Conservation (phyloP, 2,329 filamentous ascomycete genomes). For the Alternaria solani region DNA sequence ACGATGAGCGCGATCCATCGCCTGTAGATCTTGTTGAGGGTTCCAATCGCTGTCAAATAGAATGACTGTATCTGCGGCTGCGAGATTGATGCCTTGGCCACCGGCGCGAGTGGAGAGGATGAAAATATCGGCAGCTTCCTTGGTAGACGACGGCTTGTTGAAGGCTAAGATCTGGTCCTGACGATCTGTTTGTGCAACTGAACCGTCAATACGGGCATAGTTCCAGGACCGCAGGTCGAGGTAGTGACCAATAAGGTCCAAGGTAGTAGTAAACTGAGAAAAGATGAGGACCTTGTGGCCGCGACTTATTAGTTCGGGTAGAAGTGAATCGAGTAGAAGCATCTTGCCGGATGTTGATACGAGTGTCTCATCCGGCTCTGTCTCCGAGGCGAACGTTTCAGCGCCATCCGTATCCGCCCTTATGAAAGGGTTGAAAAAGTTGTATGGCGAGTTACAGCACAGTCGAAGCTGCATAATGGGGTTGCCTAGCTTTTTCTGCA, state of each 20-base stretch:
- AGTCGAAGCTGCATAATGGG: constrained; percentile 90
- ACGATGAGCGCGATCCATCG: constrained; percentile 92
- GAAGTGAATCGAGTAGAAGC: constrained; percentile 86
- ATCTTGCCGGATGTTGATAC: constrained; percentile 94
- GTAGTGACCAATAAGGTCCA: constrained; percentile 91
- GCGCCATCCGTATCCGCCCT: constrained; percentile 60
- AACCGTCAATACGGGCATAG: constrained; percentile 89
- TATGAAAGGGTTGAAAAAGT: constrained; percentile 90
- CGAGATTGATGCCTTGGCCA: constrained; percentile 94
- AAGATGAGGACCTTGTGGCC: constrained; percentile 95
- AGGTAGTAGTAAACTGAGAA: constrained; percentile 93
- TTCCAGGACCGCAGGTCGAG: constrained; percentile 81
- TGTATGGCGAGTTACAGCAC: constrained; percentile 92
- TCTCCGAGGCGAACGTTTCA: constrained; percentile 55
- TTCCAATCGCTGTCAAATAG: constrained; percentile 94
- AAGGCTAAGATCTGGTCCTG: constrained; percentile 60
- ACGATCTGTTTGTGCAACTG: constrained; percentile 72
- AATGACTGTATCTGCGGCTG: constrained; percentile 89
- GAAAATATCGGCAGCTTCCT: constrained; percentile 70
- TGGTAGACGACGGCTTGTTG: constrained; percentile 50
- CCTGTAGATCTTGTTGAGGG: constrained; percentile 94
- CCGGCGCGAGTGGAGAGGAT: constrained; percentile 89
- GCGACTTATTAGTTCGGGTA: constrained; percentile 75
- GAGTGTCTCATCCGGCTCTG: constrained; percentile 75
- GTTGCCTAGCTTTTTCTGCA: constrained; percentile 90